phyloP scores from a whole-genome alignment of 495 filamentous ascomycete genomes.

The Xylaria grammica region DNA sequence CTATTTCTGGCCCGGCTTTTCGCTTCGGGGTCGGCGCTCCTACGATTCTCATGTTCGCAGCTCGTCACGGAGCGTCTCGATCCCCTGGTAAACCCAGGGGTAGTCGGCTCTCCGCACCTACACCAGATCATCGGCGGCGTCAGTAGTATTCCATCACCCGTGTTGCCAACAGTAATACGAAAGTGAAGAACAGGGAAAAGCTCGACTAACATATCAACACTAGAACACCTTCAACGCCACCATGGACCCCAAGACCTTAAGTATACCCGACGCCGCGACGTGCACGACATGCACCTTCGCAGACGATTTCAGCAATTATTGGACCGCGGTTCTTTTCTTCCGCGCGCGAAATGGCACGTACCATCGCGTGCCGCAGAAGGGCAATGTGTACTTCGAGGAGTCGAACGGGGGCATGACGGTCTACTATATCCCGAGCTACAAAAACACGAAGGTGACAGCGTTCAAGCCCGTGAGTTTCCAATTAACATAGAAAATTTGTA shows the following conservation, averaged over 20 bases:
- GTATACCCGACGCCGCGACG: conserved; percentile 34
- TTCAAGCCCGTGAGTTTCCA: conserved; percentile 37
- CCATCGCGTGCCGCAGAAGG: conserved; percentile 39
- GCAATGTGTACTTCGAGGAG: conserved; percentile 42
- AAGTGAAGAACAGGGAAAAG: no score
- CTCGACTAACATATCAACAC: neutral
- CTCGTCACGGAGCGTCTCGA: conserved; percentile 41
- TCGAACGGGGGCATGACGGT: conserved; percentile 46
- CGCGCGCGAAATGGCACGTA: conserved; percentile 41
- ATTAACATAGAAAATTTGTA: no score
- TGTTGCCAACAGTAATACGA: no score
- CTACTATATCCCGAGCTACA: conserved; percentile 48
- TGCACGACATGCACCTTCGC: conserved; percentile 42
- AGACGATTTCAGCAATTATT: conserved; percentile 50
- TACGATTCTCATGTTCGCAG: conserved; percentile 42
- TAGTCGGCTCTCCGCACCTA: conserved; percentile 39
- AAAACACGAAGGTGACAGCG: conserved; percentile 38
- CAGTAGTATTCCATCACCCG: conserved; percentile 5
- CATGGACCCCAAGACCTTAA: conserved; percentile 36
- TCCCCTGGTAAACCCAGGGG: conserved; percentile 40
- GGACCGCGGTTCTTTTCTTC: conserved; percentile 42
- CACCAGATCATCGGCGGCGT: conserved; percentile 45
- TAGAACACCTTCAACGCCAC: conserved; percentile 43
- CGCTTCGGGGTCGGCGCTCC: conserved; percentile 3
- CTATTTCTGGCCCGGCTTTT: neutral